Percentiles rank a stretch among this genome's conserved stretches.
Evolutionary conservation across 2,329 filamentous ascomycete genomes (phyloP).

Genomic region (Domatiomyces catenatus): DNA sequence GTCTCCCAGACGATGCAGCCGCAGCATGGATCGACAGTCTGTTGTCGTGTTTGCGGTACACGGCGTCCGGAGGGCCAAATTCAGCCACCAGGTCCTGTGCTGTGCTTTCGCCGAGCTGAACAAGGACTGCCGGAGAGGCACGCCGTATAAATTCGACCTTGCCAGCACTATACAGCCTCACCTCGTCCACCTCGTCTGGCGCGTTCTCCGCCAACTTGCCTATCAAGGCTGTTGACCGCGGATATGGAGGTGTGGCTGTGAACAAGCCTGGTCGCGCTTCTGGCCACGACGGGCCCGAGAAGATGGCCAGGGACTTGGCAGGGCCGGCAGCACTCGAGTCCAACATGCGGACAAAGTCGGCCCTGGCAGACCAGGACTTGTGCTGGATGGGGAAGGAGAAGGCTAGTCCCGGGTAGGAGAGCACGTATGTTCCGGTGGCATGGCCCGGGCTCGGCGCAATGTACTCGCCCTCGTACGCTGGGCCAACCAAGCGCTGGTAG

Average conservation of each 20-base stretch:
- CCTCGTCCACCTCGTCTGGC: slow-evolving; percentile 76
- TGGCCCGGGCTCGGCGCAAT: slow-evolving; percentile 43
- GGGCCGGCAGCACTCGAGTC: slow-evolving; percentile 62
- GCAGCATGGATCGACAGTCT: slow-evolving; percentile 64
- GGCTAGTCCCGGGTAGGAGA: slow-evolving; percentile 88
- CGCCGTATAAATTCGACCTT: slow-evolving; percentile 63
- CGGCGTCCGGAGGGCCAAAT: slow-evolving; percentile 81
- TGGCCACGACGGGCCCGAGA: slow-evolving; percentile 79
- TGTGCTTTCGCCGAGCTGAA: slow-evolving; percentile 70
- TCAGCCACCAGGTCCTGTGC: slow-evolving; percentile 84
- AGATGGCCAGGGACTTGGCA: slow-evolving; percentile 78
- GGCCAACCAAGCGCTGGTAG: slow-evolving; percentile 84
- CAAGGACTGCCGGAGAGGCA: slow-evolving; percentile 50
- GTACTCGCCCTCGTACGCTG: slow-evolving; percentile 88
- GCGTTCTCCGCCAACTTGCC: slow-evolving; percentile 60
- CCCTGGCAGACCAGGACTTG: slow-evolving; percentile 55
- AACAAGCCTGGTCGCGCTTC: slow-evolving; percentile 65
- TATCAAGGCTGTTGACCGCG: slow-evolving; percentile 54
- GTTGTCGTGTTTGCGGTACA: slow-evolving; percentile 81
- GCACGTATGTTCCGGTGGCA: slow-evolving; percentile 59
- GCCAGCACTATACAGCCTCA: slow-evolving; percentile 64
- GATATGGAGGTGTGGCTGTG: slow-evolving; percentile 55
- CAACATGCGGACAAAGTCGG: slow-evolving; percentile 73
- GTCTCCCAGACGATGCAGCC: slow-evolving; percentile 35
- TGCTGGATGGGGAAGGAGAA: slow-evolving; percentile 73